Conservation (phyloP, 148 eudicot species). For the Persicaria maculosa region DNA sequence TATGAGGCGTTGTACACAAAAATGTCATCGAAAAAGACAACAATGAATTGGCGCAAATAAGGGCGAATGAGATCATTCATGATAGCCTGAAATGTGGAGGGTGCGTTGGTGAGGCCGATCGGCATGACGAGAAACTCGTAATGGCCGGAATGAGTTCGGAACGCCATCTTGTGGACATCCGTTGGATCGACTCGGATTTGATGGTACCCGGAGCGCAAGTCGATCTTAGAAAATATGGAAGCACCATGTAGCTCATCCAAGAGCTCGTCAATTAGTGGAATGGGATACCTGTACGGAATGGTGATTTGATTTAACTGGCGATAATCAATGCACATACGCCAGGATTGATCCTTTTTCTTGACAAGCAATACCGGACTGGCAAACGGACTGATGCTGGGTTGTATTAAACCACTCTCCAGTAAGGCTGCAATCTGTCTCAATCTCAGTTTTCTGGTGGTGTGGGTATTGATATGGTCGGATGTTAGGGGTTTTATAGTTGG, state of each 20-base stretch:
- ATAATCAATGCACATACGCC: constrained; percentile 1
- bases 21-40: not conserved
- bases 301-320: not conserved
- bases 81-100: not conserved
- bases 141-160: not conserved
- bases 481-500: not conserved
- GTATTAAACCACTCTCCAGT: not conserved
- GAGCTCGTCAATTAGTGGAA: not conserved
- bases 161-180: not conserved
- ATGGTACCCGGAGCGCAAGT: constrained; percentile 8
- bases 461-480: not conserved
- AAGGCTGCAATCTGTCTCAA: not conserved
- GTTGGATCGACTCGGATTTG: not conserved
- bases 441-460: constrained; percentile 6
- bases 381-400: not conserved
- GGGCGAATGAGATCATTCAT: not conserved
- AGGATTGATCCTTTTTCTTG: not conserved
- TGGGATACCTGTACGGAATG: not conserved
- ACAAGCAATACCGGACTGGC: not conserved
- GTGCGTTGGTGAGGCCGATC: constrained; percentile 9
- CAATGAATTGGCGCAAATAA: not conserved
- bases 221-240: constrained; percentile 2
- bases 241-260: constrained; percentile 4
- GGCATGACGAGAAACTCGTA: constrained; percentile 9
- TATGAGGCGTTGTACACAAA: not conserved